Evolutionary conservation across 805 yeast genomes (phyloP).

Genomic region (Hagleromyces aurorensis): DNA sequence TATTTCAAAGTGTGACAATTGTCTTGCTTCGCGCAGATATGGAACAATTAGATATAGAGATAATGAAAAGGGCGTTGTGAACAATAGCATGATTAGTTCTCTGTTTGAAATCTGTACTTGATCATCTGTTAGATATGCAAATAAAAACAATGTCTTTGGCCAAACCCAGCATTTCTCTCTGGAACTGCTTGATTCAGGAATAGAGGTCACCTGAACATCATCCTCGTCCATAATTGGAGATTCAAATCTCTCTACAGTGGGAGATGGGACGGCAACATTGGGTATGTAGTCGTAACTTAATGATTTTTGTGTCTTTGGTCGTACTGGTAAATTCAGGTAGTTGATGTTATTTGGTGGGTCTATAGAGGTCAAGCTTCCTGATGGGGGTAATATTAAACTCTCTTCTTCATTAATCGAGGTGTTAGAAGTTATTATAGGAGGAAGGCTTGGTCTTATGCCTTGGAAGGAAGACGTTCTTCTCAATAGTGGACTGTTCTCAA

Average conservation of each 20-base stretch:
- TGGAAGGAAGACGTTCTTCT: constrained; percentile 13
- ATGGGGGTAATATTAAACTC: constrained; percentile 4
- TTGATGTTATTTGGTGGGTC: constrained; percentile 1
- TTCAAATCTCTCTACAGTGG: background rate
- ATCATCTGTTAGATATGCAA: constrained; percentile 8
- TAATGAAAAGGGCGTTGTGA: constrained; percentile 20
- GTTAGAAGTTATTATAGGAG: constrained; percentile 3
- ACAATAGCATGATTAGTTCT: constrained; percentile 15
- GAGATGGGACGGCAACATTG: constrained; percentile 3
- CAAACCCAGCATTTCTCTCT: too few relatives aligned
- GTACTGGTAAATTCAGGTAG: constrained; percentile 6
- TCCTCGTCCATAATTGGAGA: too few relatives aligned
- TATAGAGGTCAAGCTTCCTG: constrained; percentile 3
- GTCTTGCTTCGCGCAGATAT: constrained; percentile 2
- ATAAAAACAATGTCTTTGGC: constrained; percentile 9
- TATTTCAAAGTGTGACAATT: constrained; percentile 6
- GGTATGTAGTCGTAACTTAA: constrained; percentile 17
- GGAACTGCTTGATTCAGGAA: too few relatives aligned
- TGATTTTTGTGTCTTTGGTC: constrained; percentile 11
- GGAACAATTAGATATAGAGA: constrained; percentile 16
- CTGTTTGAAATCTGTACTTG: constrained; percentile 7
- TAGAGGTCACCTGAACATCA: too few relatives aligned
- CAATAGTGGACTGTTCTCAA: constrained; percentile 3
- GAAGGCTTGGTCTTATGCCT: constrained; percentile 5
- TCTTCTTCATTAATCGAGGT: background rate